Evolutionary conservation across 768 basidiomycete genomes (phyloP), one percentile per base, ranked within the genome.

Genomic region (Auricularia auricula-judae): DNA sequence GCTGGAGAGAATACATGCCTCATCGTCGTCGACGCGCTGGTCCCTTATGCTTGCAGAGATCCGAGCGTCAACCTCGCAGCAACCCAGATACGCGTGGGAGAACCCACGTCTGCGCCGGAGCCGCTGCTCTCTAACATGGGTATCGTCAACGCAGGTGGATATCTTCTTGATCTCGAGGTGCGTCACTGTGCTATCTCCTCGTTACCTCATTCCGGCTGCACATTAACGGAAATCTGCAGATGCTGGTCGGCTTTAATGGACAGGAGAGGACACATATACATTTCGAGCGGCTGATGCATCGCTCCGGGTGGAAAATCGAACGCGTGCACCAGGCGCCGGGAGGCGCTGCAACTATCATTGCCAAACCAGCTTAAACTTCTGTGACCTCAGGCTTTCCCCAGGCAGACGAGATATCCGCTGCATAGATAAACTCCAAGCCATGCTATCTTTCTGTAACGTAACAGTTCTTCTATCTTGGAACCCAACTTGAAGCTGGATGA

Each of bases 121-220:
- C 71, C 71, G 14, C 66, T 72, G n/a, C 66, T 72, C 23, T 65
- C 68, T 2, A 72, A 72, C 62, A 39, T 67, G 66, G 71, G 71
- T 14, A 64, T 44, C 3, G 71, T 66, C 2, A 64, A 54, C 33
- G 43, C 62, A 1, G 16, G 63, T 3, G 47, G 66, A n/a, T 72
- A 72, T 59, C 54, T 63, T 14, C 36, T 61, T 10, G 71, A 71
- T 33, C 5, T 68, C 23, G 7, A 35, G 23, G 56, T 59, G 23
- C 56, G 39, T 59, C 29, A 5, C 18, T 23, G 14, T 29, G 29
- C 29, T 29, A 29, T 29, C 29, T 29, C 29, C 29, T 29, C 29
- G 29, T 29, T 29, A 29, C 29, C 29, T 29, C 3, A 29, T 29
- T 2, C 29, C 29, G 29, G 29, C 29, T 29, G 29, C 29, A 29